phyloP scores from a whole-genome alignment of 805 yeast species.

The Yarrowia deformans region DNA sequence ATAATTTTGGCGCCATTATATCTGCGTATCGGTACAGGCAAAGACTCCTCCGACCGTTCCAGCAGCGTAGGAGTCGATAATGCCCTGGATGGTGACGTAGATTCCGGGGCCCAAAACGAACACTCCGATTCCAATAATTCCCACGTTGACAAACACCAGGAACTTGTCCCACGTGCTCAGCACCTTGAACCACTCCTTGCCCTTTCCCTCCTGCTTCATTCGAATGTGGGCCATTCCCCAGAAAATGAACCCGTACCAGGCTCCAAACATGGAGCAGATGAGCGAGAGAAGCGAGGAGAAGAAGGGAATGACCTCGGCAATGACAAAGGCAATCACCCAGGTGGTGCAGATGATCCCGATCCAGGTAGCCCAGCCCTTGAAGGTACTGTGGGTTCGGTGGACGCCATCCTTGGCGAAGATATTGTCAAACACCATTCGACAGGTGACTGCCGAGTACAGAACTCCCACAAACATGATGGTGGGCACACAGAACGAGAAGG shows the following conservation, averaged over 20 bases:
- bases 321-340: constrained; percentile 63
- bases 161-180: constrained; percentile 51
- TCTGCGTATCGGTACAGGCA: constrained; percentile 55
- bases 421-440: constrained; percentile 59
- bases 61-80: constrained; percentile 58
- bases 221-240: constrained; percentile 66
- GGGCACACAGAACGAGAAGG: constrained; percentile 68
- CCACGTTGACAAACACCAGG: constrained; percentile 52
- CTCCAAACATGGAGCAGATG: constrained; percentile 68
- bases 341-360: constrained; percentile 53
- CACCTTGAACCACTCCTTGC: constrained; percentile 47
- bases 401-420: constrained; percentile 54
- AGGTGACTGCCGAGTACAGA: constrained; percentile 61
- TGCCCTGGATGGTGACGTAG: constrained; percentile 63
- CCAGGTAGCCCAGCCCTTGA: constrained; percentile 64
- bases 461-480: constrained; percentile 65
- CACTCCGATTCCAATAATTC: constrained; percentile 57
- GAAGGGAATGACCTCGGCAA: constrained; percentile 71
- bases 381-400: constrained; percentile 59
- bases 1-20: background rate
- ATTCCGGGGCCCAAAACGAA: constrained; percentile 67
- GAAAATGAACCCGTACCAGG: constrained; percentile 71
- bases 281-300: constrained; percentile 63
- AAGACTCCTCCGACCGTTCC: constrained; percentile 62
- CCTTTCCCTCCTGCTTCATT: constrained; percentile 52